Base-by-base conservation (phyloP, 768 basidiomycete genomes). In the Boletellus sp. region DNA sequence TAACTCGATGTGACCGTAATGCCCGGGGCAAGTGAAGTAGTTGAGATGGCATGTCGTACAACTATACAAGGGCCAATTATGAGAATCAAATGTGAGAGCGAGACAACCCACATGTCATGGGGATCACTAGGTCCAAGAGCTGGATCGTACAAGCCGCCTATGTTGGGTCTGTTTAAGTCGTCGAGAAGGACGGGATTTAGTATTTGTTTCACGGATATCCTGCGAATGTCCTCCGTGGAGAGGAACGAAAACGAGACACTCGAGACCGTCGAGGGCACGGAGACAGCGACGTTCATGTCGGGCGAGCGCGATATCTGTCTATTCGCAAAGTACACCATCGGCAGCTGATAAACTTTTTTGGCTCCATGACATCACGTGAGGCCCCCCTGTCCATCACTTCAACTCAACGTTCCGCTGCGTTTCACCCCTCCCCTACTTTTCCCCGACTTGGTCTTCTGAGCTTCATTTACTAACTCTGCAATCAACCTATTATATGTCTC, bases 191-290 rank as follows among this genome's bases (percentile, higher is more conserved):
- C 78, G 3, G 94, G 89, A 67, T 98, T 98, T 46, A 92, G 80
- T 55, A 98, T 87, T 73, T 96, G 92, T 72, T 96, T 94, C 63
- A 98, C 95, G n/a, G 93, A 95, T 63, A 98, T 92, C 50, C 87
- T 82, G 39, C 88, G 83, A 63, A 97, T 78, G 69, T 99, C 94
- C 58, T 88, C 79, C 13, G 90, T 74, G 15, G 87, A 82, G 45
- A 99, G 83, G 68, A 94, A 95, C 1, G 94, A 94, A 69, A 99
- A 99, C 9, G 93, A 92, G 52, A 97, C 71, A 54, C 87, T 86
- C 47, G 83, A 72, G 54, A 94, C 85, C 26, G 84, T 81, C 0
- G 93, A 87, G n/a, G 92, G 87, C 37, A 98, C 69, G 12, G 94
- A 86, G 59, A 88, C 81, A 5, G 93, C 78, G 70, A 95, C 89